Evolutionary conservation across 2,329 filamentous ascomycete species (phyloP).

Genomic region (Penicillium sp.): DNA sequence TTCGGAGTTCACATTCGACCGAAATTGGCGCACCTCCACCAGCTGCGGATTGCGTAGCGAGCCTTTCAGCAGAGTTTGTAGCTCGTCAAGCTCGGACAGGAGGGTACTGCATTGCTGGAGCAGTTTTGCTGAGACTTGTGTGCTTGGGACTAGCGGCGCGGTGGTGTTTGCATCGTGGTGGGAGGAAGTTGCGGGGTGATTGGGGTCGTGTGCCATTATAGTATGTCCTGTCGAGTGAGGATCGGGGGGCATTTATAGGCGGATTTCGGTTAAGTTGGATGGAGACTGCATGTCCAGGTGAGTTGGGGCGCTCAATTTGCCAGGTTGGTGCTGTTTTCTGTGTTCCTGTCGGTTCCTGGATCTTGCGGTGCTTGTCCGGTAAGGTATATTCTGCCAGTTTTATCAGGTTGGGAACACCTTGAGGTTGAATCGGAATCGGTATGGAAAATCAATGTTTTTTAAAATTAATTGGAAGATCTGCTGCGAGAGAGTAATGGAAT

Average conservation of each 20-base stretch:
- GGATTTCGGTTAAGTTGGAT: background rate
- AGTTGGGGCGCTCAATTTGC: background rate
- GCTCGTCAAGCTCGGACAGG: conserved; percentile 46
- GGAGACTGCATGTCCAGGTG: background rate
- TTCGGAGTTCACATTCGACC: conserved; percentile 49
- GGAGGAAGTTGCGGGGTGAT: background rate
- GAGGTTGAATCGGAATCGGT: background rate
- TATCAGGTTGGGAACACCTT: background rate
- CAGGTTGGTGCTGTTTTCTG: background rate
- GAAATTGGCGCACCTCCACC: conserved; percentile 53
- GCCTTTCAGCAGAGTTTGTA: conserved; percentile 43
- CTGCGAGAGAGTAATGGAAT: background rate
- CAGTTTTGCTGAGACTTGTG: conserved; percentile 31
- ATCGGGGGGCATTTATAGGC: background rate
- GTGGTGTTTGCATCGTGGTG: background rate
- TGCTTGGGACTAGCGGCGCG: conserved; percentile 6
- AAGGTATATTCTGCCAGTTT: background rate
- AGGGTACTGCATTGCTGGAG: conserved; percentile 41
- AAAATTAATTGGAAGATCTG: background rate
- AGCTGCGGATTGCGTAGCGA: conserved; percentile 45
- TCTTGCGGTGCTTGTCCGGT: background rate
- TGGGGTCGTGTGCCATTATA: background rate
- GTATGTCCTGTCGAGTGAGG: background rate
- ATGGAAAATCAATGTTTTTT: background rate
- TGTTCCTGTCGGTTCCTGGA: background rate